These are phyloP conservation scores for Panaeolus cyanescens DNA, from an alignment of 768 basidiomycete genomes.

Conservation along the genomic window DNA sequence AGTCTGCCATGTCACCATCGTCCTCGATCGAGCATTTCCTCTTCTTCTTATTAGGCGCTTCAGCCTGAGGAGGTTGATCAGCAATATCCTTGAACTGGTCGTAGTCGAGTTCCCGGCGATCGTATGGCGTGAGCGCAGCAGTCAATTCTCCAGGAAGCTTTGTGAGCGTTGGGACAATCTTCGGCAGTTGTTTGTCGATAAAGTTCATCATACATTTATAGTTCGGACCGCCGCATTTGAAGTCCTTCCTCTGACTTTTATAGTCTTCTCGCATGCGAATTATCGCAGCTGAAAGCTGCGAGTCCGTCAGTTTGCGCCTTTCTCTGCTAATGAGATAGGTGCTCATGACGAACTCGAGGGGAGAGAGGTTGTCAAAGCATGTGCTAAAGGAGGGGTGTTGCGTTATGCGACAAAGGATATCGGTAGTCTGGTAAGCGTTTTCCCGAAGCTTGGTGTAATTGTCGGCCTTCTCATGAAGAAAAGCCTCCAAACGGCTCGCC, in stretches of 20 bases:
- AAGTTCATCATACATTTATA: conserved; percentile 20
- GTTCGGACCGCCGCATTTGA: conserved; percentile 3
- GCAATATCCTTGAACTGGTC: conserved; percentile 6
- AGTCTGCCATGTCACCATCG: not conserved
- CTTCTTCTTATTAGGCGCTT: not conserved
- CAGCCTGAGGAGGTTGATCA: not conserved
- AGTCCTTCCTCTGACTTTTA: not conserved
- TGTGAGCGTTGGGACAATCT: conserved; percentile 5
- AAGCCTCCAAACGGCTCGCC: conserved; percentile 23
- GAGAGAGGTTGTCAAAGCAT: conserved; percentile 14
- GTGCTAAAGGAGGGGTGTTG: conserved; percentile 10
- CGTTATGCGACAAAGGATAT: conserved; percentile 22
- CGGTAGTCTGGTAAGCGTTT: conserved; percentile 13
- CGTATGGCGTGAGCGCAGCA: conserved; percentile 1
- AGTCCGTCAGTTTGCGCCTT: conserved; percentile 30
- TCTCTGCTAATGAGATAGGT: conserved; percentile 41
- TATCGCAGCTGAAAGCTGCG: conserved; percentile 45
- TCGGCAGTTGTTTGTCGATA: conserved; percentile 16
- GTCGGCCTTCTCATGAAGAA: conserved; percentile 16
- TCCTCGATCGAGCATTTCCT: not conserved
- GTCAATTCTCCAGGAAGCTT: not conserved
- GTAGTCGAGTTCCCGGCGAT: not conserved
- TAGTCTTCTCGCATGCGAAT: conserved; percentile 26
- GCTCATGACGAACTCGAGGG: conserved; percentile 37
- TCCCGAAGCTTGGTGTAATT: not conserved